phyloP scores from a whole-genome alignment of 371 early-diverging fungal genomes.

The Mucor lusitanicus region DNA sequence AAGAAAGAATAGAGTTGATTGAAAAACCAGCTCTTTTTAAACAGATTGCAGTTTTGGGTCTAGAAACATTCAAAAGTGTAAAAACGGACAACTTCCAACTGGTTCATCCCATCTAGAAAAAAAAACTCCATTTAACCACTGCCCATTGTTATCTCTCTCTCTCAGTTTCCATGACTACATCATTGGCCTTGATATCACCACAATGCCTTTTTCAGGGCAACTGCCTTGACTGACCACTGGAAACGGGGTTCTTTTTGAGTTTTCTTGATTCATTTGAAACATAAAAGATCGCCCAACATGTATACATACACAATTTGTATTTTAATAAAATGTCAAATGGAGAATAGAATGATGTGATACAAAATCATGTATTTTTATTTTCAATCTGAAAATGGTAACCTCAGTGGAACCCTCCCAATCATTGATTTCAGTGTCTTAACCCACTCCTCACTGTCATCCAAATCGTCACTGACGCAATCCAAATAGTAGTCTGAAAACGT shows the following conservation, averaged over 20 bases:
- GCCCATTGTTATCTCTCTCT: neutral
- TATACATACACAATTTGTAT: neutral
- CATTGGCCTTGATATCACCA: neutral
- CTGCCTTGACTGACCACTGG: neutral
- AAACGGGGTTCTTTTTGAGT: neutral
- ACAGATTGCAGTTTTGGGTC: neutral
- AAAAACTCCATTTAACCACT: neutral
- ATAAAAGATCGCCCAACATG: neutral
- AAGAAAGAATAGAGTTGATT: neutral
- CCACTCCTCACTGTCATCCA: constrained; percentile 48
- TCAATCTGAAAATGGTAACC: constrained; percentile 31
- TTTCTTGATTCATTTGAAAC: neutral
- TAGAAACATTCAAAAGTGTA: neutral
- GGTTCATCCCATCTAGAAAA: neutral
- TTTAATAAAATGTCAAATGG: neutral
- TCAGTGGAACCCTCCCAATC: constrained; percentile 47
- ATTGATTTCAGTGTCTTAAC: constrained; percentile 45
- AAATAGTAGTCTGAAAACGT: constrained; percentile 40
- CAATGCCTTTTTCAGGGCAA: neutral
- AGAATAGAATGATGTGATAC: neutral
- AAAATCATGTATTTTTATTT: neutral
- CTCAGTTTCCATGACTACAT: no score
- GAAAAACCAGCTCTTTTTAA: neutral
- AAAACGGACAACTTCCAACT: neutral
- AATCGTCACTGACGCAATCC: constrained; percentile 44